A percentile compares a stretch with the other conserved stretches of the same genome.
Evolutionary conservation across 257 asterid genomes (phyloP).

Genomic region (Marsdenia floribunda): DNA sequence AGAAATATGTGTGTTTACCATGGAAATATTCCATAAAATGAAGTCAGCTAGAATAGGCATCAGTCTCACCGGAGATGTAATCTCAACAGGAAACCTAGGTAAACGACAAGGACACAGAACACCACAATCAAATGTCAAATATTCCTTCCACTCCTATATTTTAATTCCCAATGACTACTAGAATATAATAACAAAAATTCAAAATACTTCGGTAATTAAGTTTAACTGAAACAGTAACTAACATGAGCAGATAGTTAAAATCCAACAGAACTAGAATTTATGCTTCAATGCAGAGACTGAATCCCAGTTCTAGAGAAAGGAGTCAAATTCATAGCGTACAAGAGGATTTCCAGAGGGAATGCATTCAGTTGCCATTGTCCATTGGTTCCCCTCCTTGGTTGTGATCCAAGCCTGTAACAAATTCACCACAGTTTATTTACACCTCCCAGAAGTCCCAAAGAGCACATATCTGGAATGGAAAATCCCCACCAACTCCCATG

Average conservation of each 20-base stretch:
- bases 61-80: background rate
- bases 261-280: background rate
- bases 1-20: background rate
- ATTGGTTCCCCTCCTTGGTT: background rate
- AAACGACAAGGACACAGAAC: background rate
- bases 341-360: background rate
- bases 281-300: background rate
- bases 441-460: background rate
- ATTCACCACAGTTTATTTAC: background rate
- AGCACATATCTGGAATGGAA: background rate
- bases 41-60: background rate
- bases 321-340: background rate
- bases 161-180: background rate
- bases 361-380: background rate
- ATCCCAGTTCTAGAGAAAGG: background rate
- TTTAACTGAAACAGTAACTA: background rate
- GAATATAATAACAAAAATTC: background rate
- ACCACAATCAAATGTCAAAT: background rate
- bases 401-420: background rate
- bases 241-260: background rate
- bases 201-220: background rate
- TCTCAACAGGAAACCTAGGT: background rate
- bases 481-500: background rate
- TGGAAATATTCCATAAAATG: background rate
- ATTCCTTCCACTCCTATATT: background rate